phyloP scores from a whole-genome alignment of 2,329 filamentous ascomycete species.

The Stemphylium beticola region DNA sequence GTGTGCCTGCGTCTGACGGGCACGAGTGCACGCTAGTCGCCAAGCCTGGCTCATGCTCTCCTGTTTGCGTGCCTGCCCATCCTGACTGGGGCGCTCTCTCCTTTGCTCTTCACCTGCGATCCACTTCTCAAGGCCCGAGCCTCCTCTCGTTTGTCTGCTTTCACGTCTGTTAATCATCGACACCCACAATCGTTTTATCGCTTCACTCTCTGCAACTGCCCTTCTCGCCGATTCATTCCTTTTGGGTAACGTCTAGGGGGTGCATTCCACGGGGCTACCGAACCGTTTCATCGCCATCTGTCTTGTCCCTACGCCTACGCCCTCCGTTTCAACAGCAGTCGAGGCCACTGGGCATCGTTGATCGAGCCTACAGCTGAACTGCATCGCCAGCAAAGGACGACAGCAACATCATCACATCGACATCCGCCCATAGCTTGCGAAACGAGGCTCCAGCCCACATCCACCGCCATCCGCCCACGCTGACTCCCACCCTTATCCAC shows the following conservation, averaged over 20 bases:
- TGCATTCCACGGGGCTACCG: constrained; percentile 42
- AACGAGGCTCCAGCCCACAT: constrained; percentile 3
- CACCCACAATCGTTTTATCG: constrained; percentile 36
- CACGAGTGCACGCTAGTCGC: constrained; percentile 11
- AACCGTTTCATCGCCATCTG: constrained; percentile 20
- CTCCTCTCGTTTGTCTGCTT: constrained; percentile 29
- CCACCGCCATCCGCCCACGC: background rate
- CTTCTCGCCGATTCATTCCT: constrained; percentile 32
- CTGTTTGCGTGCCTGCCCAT: constrained; percentile 12
- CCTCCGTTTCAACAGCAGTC: constrained; percentile 41
- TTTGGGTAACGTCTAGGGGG: constrained; percentile 39
- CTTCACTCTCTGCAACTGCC: constrained; percentile 11
- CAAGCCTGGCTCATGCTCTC: constrained; percentile 15
- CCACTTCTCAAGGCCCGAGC: constrained; percentile 20
- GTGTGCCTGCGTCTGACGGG: constrained; percentile 1
- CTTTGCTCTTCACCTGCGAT: constrained; percentile 17
- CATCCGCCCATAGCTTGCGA: constrained; percentile 13
- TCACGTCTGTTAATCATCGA: constrained; percentile 26
- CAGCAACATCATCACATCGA: constrained; percentile 1
- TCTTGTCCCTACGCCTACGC: constrained; percentile 45
- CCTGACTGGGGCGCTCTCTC: constrained; percentile 16
- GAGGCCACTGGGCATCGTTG: constrained; percentile 15
- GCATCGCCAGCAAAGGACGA: background rate
- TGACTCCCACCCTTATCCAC: constrained; percentile 4
- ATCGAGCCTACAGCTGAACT: constrained; percentile 15